Evolutionary conservation across 192 early-diverging fungal species (phyloP).

Genomic region (Chytriomyces confervae): DNA sequence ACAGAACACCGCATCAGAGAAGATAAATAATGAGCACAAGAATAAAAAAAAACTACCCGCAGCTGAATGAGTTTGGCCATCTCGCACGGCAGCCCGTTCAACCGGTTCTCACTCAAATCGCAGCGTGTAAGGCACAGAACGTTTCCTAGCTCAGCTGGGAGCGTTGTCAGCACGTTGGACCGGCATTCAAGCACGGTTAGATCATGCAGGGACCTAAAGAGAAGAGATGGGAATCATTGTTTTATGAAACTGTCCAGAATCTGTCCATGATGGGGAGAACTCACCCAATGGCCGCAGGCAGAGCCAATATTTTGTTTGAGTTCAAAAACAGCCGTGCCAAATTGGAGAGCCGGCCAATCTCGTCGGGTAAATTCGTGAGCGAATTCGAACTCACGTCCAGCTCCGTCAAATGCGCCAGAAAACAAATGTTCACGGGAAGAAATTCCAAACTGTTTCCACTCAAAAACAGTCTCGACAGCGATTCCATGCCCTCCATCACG

Average conservation of each 20-base stretch:
- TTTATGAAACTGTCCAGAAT: slow-evolving; percentile 2
- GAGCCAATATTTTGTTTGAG: slow-evolving; percentile 52
- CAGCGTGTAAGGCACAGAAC: slow-evolving; percentile 37
- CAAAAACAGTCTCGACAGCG: slow-evolving; percentile 45
- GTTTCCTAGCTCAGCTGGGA: slow-evolving; percentile 46
- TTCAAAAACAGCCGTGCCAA: slow-evolving; percentile 49
- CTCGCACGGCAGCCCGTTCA: slow-evolving; percentile 48
- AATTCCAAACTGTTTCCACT: slow-evolving; percentile 53
- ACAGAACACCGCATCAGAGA: neutral
- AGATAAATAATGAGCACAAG: neutral
- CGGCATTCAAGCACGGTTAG: slow-evolving; percentile 49
- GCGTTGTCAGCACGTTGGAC: slow-evolving; percentile 39
- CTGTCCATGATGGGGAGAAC: neutral
- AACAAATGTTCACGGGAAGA: slow-evolving; percentile 56
- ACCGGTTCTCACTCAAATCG: slow-evolving; percentile 46
- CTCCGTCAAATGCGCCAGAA: slow-evolving; percentile 44
- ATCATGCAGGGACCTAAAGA: slow-evolving; percentile 33
- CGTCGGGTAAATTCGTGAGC: slow-evolving; percentile 49
- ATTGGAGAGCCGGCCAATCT: slow-evolving; percentile 45
- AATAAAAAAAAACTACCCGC: slow-evolving; percentile 29
- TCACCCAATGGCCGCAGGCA: slow-evolving; percentile 53
- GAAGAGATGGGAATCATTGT: neutral
- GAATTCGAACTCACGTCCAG: slow-evolving; percentile 52
- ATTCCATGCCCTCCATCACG: slow-evolving; percentile 37
- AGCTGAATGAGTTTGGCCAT: slow-evolving; percentile 34